These are phyloP conservation scores for Acer campestre DNA, from an alignment of 345 rosid species.

Conservation along the genomic window DNA sequence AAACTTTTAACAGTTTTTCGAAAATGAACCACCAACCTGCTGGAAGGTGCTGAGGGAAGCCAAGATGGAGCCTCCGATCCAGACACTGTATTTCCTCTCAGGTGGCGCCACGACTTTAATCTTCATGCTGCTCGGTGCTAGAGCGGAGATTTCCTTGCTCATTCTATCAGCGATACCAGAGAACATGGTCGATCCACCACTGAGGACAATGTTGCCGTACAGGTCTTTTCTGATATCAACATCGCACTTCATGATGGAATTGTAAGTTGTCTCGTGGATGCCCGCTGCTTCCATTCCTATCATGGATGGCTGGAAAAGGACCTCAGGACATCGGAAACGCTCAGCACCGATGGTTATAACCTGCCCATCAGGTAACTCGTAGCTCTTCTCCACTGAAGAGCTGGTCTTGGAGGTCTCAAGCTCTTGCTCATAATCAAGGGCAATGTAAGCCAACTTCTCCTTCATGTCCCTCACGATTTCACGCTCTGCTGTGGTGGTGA, in stretches of 20 bases:
- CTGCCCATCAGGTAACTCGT: slow-evolving; percentile 85
- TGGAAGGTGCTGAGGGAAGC: slow-evolving; percentile 98
- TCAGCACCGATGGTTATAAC: slow-evolving; percentile 93
- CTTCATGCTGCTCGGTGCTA: slow-evolving; percentile 97
- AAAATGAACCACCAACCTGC: slow-evolving; percentile 50
- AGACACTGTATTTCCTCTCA: slow-evolving; percentile 90
- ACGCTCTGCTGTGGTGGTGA: slow-evolving; percentile 96
- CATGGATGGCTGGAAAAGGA: slow-evolving; percentile 93
- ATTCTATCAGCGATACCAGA: slow-evolving; percentile 84
- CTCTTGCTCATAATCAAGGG: slow-evolving; percentile 93
- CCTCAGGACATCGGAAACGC: slow-evolving; percentile 94
- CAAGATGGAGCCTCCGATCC: slow-evolving; percentile 93
- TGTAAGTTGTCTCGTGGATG: slow-evolving; percentile 87
- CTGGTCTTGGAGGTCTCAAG: slow-evolving; percentile 85
- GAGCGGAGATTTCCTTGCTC: slow-evolving; percentile 92
- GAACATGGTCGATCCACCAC: slow-evolving; percentile 98
- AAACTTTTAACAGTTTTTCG: not conserved
- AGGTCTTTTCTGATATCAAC: slow-evolving; percentile 89
- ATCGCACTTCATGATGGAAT: slow-evolving; percentile 95
- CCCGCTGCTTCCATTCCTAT: slow-evolving; percentile 96
- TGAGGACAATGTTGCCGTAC: slow-evolving; percentile 88
- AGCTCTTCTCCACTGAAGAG: slow-evolving; percentile 87
- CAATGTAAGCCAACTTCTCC: slow-evolving; percentile 89
- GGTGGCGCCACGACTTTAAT: slow-evolving; percentile 95
- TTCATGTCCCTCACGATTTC: slow-evolving; percentile 97